Percentiles rank a stretch among this genome's conserved stretches.
Evolutionary conservation across 1,139 yeast genomes (phyloP).

Genomic region (Suhomyces chickasaworum): DNA sequence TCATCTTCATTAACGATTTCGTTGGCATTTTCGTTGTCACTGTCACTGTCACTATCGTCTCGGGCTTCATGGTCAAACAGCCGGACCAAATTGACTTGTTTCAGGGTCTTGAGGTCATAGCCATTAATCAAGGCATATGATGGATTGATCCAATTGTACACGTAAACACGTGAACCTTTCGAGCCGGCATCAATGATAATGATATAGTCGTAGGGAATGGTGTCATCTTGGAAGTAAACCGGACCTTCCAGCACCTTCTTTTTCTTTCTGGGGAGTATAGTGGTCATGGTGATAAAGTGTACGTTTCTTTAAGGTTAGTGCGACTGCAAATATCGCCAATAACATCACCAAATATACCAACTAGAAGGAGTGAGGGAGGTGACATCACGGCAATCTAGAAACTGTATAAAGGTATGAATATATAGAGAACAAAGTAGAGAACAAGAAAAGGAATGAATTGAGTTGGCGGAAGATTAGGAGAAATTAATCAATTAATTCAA

Average conservation of each 20-base stretch:
- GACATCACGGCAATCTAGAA: too few relatives aligned
- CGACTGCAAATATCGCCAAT: constrained; percentile 5
- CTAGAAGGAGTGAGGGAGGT: too few relatives aligned
- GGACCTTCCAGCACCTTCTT: constrained; percentile 27
- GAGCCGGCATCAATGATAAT: constrained; percentile 84
- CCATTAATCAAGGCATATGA: constrained; percentile 32
- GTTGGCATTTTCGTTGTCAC: not conserved
- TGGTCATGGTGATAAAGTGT: not conserved
- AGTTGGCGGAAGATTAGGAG: too few relatives aligned
- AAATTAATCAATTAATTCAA: too few relatives aligned
- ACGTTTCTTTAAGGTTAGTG: not conserved
- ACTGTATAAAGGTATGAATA: too few relatives aligned
- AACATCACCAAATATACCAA: not conserved
- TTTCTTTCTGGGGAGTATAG: constrained; percentile 4
- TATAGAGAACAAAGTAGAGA: too few relatives aligned
- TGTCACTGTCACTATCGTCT: not conserved
- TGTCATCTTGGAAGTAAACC: constrained; percentile 28
- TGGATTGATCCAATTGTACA: constrained; percentile 69
- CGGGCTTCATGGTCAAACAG: not conserved
- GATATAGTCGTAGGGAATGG: constrained; percentile 63
- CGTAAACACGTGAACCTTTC: constrained; percentile 73
- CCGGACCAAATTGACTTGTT: constrained; percentile 2
- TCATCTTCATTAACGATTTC: not conserved
- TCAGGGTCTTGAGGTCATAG: constrained; percentile 16
- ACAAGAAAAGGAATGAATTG: too few relatives aligned